phyloP scores from a whole-genome alignment of 805 yeast genomes.

The Cyberlindnera mississippiensis region DNA sequence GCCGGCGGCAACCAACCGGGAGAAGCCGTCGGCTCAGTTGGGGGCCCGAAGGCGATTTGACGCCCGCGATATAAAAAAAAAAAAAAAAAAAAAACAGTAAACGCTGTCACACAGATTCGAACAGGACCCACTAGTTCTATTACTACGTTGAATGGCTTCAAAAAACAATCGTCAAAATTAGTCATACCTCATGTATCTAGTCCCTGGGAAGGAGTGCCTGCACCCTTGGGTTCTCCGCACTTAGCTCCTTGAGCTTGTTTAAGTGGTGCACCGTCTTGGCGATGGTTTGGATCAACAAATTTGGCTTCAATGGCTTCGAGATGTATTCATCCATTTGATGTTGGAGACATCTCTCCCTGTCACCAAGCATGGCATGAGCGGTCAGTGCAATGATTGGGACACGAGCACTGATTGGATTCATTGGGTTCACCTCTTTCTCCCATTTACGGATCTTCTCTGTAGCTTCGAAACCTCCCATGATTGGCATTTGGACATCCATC shows the following conservation, averaged over 20 bases:
- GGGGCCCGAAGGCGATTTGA: no score
- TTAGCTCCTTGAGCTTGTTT: conserved; percentile 50
- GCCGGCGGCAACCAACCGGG: no score
- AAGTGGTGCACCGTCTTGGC: conserved; percentile 74
- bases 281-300: conserved; percentile 76
- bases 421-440: conserved; percentile 75
- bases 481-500: conserved; percentile 95
- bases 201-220: conserved; percentile 10
- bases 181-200: not conserved
- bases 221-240: conserved; percentile 18
- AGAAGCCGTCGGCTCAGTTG: no score
- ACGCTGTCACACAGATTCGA: no score
- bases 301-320: conserved; percentile 83
- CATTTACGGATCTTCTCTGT: conserved; percentile 81
- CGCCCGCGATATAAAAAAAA: no score
- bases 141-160: no score
- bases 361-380: conserved; percentile 93
- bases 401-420: conserved; percentile 61
- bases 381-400: conserved; percentile 88
- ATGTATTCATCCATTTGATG: conserved; percentile 91
- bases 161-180: no score
- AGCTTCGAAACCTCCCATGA: conserved; percentile 92
- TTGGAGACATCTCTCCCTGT: conserved; percentile 77
- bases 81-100: no score
- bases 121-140: no score